These are phyloP conservation scores for Hyaloperonospora brassicae DNA, from an alignment of 352 stramenopile species.

Conservation along the genomic window DNA sequence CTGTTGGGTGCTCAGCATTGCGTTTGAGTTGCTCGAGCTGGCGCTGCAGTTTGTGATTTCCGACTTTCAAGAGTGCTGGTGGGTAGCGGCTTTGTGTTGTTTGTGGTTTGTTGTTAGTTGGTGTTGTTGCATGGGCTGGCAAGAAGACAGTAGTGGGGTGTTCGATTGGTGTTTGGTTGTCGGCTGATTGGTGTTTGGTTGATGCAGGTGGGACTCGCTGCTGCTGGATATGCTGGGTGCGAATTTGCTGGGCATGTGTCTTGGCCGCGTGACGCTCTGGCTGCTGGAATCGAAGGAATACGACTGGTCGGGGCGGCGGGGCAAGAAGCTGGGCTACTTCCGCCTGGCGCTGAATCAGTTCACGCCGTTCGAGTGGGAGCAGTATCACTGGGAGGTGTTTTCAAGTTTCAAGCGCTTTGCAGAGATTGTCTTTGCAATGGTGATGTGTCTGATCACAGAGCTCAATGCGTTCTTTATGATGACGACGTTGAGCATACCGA, in stretches of 20 bases:
- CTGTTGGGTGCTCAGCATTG: slow-evolving; percentile 85
- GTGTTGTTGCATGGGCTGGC: neutral
- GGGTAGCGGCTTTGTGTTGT: neutral
- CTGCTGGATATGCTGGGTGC: slow-evolving; percentile 88
- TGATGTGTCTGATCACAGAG: slow-evolving; percentile 83
- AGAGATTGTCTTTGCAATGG: slow-evolving; percentile 74
- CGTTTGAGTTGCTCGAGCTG: slow-evolving; percentile 88
- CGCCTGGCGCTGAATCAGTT: slow-evolving; percentile 79
- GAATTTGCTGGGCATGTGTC: slow-evolving; percentile 87
- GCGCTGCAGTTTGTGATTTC: slow-evolving; percentile 85
- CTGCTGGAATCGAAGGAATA: slow-evolving; percentile 85
- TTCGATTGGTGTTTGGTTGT: neutral
- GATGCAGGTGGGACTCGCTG: slow-evolving; percentile 82
- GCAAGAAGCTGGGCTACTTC: slow-evolving; percentile 59
- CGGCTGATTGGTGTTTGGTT: neutral
- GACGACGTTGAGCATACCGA: slow-evolving; percentile 80
- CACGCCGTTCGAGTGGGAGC: slow-evolving; percentile 80
- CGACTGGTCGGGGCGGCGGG: slow-evolving; percentile 82
- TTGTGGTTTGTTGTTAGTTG: too few relatives aligned
- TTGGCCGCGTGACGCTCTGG: slow-evolving; percentile 64
- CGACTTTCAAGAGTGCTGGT: slow-evolving; percentile 92
- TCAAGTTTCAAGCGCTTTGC: slow-evolving; percentile 86
- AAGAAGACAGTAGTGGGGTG: neutral
- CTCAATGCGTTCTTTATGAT: slow-evolving; percentile 92
- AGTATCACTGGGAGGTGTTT: slow-evolving; percentile 90